A percentile compares a stretch with the other conserved stretches of the same genome.
Evolutionary conservation across 1,284 basidiomycete species (phyloP).

Genomic region (Cutaneotrichosporon spelunceum): DNA sequence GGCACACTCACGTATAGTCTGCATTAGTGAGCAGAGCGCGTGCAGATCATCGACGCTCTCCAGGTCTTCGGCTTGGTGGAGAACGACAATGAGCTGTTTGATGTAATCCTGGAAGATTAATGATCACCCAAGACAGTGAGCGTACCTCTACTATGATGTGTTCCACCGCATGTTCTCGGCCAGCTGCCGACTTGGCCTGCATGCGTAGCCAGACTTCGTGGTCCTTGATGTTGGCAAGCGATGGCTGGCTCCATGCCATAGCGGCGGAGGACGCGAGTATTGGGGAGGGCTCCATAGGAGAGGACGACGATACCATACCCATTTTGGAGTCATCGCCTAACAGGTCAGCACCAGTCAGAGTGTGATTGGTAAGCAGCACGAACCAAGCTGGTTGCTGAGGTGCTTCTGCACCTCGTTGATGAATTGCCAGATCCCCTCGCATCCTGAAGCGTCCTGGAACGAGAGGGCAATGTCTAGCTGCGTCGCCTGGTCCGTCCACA

Average conservation of each 20-base stretch:
- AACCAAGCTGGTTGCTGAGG: constrained; percentile 38
- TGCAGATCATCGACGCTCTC: constrained; percentile 87
- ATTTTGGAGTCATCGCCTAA: constrained; percentile 33
- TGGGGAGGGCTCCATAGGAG: constrained; percentile 39
- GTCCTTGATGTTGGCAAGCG: constrained; percentile 45
- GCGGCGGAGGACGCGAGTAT: constrained; percentile 29
- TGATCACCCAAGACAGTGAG: not conserved
- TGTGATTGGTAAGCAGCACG: constrained; percentile 6
- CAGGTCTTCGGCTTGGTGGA: constrained; percentile 84
- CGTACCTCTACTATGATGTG: constrained; percentile 59
- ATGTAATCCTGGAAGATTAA: constrained; percentile 68
- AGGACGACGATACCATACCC: constrained; percentile 40
- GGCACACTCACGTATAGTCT: constrained; percentile 80
- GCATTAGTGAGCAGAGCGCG: constrained; percentile 85
- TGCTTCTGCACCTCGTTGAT: constrained; percentile 83
- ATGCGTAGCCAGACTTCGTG: constrained; percentile 44
- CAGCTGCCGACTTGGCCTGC: constrained; percentile 43
- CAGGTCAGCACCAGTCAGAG: not conserved
- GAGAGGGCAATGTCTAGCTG: constrained; percentile 93
- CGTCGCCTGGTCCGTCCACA: constrained; percentile 90
- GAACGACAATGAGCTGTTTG: constrained; percentile 75
- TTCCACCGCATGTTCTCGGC: constrained; percentile 69
- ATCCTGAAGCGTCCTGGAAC: constrained; percentile 95
- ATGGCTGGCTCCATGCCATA: constrained; percentile 25
- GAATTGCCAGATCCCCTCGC: constrained; percentile 95